Conservation (phyloP, 2,329 filamentous ascomycete genomes). For the Aspergillus felis region DNA sequence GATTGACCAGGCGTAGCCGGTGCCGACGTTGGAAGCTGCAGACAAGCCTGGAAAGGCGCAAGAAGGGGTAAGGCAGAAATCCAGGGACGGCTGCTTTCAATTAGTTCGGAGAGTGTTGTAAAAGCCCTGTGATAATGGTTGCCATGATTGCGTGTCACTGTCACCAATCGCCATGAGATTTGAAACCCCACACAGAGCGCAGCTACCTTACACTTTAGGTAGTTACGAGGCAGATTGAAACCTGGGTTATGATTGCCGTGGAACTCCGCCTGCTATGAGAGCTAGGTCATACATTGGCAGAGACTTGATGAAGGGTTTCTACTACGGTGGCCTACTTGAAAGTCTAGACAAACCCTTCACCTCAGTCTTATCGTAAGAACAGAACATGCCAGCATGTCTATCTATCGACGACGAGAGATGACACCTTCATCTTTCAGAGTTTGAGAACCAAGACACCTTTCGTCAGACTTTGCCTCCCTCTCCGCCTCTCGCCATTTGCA, state of each 20-base stretch:
- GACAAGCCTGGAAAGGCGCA: background rate
- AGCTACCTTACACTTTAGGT: background rate
- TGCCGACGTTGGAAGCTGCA: background rate
- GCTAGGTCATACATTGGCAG: background rate
- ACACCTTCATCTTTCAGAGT: background rate
- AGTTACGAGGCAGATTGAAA: too few species aligned
- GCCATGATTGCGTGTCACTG: background rate
- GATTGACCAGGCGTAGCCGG: background rate
- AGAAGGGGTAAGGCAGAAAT: background rate
- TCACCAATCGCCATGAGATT: background rate
- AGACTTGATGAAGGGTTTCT: background rate
- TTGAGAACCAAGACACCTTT: background rate
- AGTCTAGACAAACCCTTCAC: background rate
- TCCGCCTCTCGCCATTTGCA: background rate
- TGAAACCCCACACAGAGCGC: background rate
- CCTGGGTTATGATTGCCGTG: too few species aligned
- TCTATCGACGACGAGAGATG: background rate
- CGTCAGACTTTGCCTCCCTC: background rate
- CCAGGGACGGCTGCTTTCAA: background rate
- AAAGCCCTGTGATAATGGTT: background rate
- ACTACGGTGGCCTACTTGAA: background rate
- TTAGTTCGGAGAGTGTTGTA: background rate
- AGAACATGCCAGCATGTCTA: background rate
- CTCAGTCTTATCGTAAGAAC: background rate
- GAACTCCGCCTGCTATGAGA: background rate